These are phyloP conservation scores for Camellia lanceoleosa DNA, from an alignment of 148 eudicot genomes.

Conservation along the genomic window DNA sequence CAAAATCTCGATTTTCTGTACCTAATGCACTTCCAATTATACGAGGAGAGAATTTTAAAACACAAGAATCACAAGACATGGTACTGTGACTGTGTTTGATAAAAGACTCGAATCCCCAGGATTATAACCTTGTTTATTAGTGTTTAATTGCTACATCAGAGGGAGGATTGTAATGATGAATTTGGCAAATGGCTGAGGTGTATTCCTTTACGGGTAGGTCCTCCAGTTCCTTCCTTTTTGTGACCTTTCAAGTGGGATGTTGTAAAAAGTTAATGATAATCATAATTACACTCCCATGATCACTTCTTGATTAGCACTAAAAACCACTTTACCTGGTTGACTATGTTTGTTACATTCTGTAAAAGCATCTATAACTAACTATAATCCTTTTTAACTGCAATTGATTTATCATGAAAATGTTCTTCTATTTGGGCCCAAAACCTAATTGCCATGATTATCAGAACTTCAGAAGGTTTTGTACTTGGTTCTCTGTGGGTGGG, in stretches of 20 bases:
- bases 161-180: slow-evolving; percentile 10
- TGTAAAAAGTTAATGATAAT: slow-evolving; percentile 6
- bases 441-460: slow-evolving; percentile 8
- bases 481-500: background rate
- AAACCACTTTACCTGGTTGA: slow-evolving; percentile 4
- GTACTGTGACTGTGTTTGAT: too few species aligned
- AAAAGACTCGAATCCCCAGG: too few species aligned
- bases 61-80: too few species aligned
- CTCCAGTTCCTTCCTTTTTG: background rate
- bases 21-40: too few species aligned
- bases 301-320: slow-evolving; percentile 9
- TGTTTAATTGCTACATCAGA: background rate
- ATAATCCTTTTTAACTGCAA: background rate
- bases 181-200: background rate
- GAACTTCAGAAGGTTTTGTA: slow-evolving; percentile 9
- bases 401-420: background rate
- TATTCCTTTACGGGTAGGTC: background rate
- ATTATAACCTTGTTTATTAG: background rate
- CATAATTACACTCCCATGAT: slow-evolving; percentile 10
- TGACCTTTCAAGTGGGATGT: slow-evolving; percentile 12
- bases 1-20: too few species aligned
- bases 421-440: background rate
- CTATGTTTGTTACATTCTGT: background rate
- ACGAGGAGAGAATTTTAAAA: too few species aligned
- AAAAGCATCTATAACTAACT: background rate